Evolutionary conservation across 768 basidiomycete species (phyloP), one percentile per base, ranked within the genome.

Genomic region (Pleurotus citrinopileatus): DNA sequence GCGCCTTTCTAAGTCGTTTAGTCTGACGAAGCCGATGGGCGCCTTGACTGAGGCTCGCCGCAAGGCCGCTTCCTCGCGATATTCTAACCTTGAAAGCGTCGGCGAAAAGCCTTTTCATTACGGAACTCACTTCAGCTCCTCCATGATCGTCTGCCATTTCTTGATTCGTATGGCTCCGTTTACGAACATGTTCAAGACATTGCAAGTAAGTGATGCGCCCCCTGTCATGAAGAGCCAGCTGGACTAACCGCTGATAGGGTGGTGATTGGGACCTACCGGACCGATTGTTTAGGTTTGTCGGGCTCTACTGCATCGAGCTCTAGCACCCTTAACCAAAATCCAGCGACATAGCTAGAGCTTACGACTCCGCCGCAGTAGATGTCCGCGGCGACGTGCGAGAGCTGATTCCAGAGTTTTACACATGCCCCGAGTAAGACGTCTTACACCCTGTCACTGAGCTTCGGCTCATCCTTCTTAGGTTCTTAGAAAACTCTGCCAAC

Each of bases 121-220:
- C 57, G 90, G 95, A 38, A 97, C 95, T 0, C 95, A 98, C 65
- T 98, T 94, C 63, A 92, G 90, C 64, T 95, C 93, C 8, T 95
- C 93, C 2, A 97, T 97, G 94, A 96, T 94, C 55, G 91, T 94
- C 42, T 95, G 93, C 72, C 94, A 96, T 60, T 97, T 90, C 72
- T 71, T 96, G 60, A 95, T 98, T 52, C 80, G 95, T 19, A 72
- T 95, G 61, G 84, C 87, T 12, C 95, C 95, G 0, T 98, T 89
- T 66, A 95, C 94, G 22, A 85, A 88, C 63, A 95, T 96, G 87
- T 98, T 95, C 77, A 92, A 94, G 71, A 92, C 90, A 2, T 69
- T 97, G 27, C 73, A 96, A 83, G 58, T 59, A 15, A 28, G 42
- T 34, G 19, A 9, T 23, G 9, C 4, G 28, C 26, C 34, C 4